Conservation (phyloP, 2,329 filamentous ascomycete species). For the Knoxdaviesia proteae region DNA sequence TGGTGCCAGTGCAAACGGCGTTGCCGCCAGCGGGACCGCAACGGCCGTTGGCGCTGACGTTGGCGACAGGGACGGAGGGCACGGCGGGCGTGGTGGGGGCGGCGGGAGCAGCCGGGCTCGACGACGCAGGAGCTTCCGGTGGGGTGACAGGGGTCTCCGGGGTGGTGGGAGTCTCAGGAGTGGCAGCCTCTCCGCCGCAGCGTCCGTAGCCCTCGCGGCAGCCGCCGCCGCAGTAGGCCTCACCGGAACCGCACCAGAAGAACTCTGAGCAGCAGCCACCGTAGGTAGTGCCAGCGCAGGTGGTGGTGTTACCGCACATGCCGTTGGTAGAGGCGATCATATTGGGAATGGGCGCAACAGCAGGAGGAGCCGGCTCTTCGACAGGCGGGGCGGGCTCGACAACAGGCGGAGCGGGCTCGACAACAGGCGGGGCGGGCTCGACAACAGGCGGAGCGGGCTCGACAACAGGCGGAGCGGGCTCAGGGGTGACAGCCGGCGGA, state of each 20-base stretch:
- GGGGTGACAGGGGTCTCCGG: too few species aligned
- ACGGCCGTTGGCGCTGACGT: not conserved
- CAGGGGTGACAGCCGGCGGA: not conserved
- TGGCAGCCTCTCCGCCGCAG: constrained; percentile 6
- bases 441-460: not conserved
- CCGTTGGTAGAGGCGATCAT: not conserved
- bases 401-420: not conserved
- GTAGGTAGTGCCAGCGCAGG: constrained; percentile 14
- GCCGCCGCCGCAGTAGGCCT: constrained; percentile 12
- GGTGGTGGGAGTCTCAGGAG: too few species aligned
- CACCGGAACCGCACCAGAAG: constrained; percentile 16
- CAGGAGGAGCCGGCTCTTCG: too few species aligned
- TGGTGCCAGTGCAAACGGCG: constrained; percentile 12
- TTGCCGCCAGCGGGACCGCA: not conserved
- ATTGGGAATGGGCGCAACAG: not conserved
- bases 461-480: not conserved
- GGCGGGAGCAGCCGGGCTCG: too few species aligned
- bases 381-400: not conserved
- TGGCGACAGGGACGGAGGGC: too few species aligned
- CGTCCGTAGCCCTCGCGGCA: constrained; percentile 14
- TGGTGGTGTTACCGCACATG: constrained; percentile 14
- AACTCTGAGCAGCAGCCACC: constrained; percentile 20
- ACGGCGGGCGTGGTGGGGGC: too few species aligned
- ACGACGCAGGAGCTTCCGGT: too few species aligned
- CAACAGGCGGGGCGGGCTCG: constrained; percentile 1